Percentiles rank a stretch among this genome's conserved stretches.
These are phyloP conservation scores for Claviceps fusiformis DNA, from an alignment of 2,329 filamentous ascomycete species.

Conservation along the genomic window DNA sequence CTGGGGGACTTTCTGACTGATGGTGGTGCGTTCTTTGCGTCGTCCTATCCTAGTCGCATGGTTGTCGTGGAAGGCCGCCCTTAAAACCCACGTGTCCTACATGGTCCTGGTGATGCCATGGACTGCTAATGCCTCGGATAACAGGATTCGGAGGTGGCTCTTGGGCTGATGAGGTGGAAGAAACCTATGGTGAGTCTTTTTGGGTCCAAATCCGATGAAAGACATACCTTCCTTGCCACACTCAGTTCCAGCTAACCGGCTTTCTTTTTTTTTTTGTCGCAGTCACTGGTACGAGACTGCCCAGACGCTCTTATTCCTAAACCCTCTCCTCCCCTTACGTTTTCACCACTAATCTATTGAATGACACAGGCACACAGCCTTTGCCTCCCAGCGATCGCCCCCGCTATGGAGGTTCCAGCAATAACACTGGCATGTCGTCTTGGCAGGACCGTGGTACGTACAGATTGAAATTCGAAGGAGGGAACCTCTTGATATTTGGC, in stretches of 20 bases:
- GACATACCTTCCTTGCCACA: background rate
- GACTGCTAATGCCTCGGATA: background rate
- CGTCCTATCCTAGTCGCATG: slow-evolving; percentile 4
- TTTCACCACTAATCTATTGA: background rate
- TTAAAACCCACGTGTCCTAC: slow-evolving; percentile 12
- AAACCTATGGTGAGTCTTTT: slow-evolving; percentile 55
- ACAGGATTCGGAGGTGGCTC: slow-evolving; percentile 52
- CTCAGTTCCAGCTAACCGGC: slow-evolving; percentile 15
- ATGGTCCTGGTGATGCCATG: slow-evolving; percentile 7
- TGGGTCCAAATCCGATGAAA: slow-evolving; percentile 1
- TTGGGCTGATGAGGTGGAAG: slow-evolving; percentile 98
- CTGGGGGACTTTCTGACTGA: slow-evolving; percentile 91
- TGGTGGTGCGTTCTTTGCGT: slow-evolving; percentile 51
- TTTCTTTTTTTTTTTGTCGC: background rate
- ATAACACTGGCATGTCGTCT: slow-evolving; percentile 17
- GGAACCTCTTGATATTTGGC: background rate
- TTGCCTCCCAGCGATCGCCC: slow-evolving; percentile 37
- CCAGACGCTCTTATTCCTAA: background rate
- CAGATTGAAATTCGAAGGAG: background rate
- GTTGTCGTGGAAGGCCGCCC: slow-evolving; percentile 7
- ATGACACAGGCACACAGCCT: slow-evolving; percentile 39
- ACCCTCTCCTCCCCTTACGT: background rate
- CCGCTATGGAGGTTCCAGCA: slow-evolving; percentile 17
- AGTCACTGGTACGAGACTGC: slow-evolving; percentile 22
- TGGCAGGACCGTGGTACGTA: slow-evolving; percentile 32